Conservation (phyloP, 140 eudicot species). For the Artemisia princeps region DNA sequence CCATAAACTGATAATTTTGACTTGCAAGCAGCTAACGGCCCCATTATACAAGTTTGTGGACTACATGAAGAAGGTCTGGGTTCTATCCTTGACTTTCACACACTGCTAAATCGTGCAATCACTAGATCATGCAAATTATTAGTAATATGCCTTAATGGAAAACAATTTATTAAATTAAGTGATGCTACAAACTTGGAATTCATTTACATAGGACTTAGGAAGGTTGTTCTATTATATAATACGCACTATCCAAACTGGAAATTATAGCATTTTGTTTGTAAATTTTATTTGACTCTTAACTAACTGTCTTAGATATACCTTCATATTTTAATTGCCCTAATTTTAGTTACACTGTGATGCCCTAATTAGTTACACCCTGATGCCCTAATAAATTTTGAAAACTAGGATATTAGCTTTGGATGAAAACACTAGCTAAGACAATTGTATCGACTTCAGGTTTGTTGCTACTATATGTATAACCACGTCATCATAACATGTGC, state of each 20-base stretch:
- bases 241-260: neutral
- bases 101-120: too few relatives aligned
- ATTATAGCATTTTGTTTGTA: neutral
- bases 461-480: too few relatives aligned
- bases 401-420: too few relatives aligned
- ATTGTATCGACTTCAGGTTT: too few relatives aligned
- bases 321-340: too few relatives aligned
- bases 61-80: slow-evolving; percentile 51
- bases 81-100: neutral
- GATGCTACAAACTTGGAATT: neutral
- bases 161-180: neutral
- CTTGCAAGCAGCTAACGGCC: slow-evolving; percentile 67
- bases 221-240: neutral
- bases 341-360: too few relatives aligned
- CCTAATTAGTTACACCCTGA: too few relatives aligned
- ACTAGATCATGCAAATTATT: neutral
- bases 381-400: too few relatives aligned
- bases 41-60: slow-evolving; percentile 61
- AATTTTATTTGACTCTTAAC: neutral
- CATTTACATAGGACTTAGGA: neutral
- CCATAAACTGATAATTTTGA: slow-evolving; percentile 10
- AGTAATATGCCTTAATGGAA: neutral
- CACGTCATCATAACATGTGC: too few relatives aligned
- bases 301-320: too few relatives aligned
- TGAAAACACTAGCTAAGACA: too few relatives aligned